Percentiles rank a stretch among this genome's conserved stretches.
phyloP scores from a whole-genome alignment of 192 early-diverging fungal genomes.

The Coemansia sp. region DNA sequence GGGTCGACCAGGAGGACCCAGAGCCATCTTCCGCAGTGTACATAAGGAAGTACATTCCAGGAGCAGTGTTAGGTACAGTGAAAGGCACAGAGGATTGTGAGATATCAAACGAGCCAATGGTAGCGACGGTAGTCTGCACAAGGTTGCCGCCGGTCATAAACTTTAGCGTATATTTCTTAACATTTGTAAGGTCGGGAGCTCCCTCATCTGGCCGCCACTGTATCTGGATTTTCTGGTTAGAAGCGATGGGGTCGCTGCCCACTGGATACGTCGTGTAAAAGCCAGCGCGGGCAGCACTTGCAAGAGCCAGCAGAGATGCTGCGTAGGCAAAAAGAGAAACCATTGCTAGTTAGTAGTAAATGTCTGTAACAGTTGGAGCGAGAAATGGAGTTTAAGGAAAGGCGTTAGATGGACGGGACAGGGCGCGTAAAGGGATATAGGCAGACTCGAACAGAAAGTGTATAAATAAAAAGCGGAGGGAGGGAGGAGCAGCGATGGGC shows the following conservation, averaged over 20 bases:
- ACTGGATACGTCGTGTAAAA: slow-evolving; percentile 55
- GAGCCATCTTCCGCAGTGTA: slow-evolving; percentile 41
- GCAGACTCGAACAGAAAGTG: slow-evolving; percentile 1
- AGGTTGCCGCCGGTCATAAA: slow-evolving; percentile 53
- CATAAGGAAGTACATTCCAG: slow-evolving; percentile 56
- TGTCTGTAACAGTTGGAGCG: not conserved
- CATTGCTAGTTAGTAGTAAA: slow-evolving; percentile 16
- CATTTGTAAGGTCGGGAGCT: slow-evolving; percentile 26
- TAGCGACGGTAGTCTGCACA: slow-evolving; percentile 48
- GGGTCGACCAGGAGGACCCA: slow-evolving; percentile 52
- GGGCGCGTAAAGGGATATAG: slow-evolving; percentile 7
- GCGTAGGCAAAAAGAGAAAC: slow-evolving; percentile 35
- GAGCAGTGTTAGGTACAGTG: slow-evolving; percentile 47
- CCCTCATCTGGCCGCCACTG: slow-evolving; percentile 28
- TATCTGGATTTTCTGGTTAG: slow-evolving; percentile 49
- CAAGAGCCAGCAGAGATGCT: slow-evolving; percentile 31
- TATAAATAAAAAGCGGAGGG: not conserved
- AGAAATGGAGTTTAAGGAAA: slow-evolving; percentile 5
- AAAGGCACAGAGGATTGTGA: slow-evolving; percentile 24
- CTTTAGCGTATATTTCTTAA: slow-evolving; percentile 41
- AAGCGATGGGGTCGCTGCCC: slow-evolving; percentile 30
- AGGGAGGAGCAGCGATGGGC: not conserved
- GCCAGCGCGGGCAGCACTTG: slow-evolving; percentile 40
- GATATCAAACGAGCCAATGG: slow-evolving; percentile 47
- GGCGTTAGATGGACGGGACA: not conserved